Evolutionary conservation across 305 asterid species (phyloP), one percentile per base, ranked within the genome.

Genomic region (Rubia tinctorum): DNA sequence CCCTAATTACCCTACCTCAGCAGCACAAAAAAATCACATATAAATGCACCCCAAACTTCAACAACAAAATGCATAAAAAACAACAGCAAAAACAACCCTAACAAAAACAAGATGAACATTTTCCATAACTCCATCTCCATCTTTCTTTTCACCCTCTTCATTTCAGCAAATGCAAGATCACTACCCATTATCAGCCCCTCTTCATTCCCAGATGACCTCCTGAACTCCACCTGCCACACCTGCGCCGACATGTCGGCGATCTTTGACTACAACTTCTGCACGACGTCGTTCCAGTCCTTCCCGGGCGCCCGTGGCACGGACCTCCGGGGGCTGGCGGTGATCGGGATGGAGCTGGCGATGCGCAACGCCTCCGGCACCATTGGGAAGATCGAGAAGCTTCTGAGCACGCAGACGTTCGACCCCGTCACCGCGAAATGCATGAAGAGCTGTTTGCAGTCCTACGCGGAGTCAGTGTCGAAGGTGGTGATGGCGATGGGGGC

Each of bases 151-250:
- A 4, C 60, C 60, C 7, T 53, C 18, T 53, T 53, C 60, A 53
- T 8, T 25, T 17, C 60, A n/a, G 60, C 60, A 53, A 18, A 53
- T 53, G 60, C 25, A 23, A 53, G 60, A 53, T 17, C 60, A 1
- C 25, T 53, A 0, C 53, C 73, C 2, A 17, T 40, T 13, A 53
- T 53, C 60, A 53, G 60, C 60, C 60, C 60, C 11, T 53, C 60
- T 12, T 18, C 60, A 3, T 53, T 18, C 23, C 60, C 60, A 7
- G 7, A 11, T 6, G 75, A 82, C 51, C 27, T 67, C 34, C 39
- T 82, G 25, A 73, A 79, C 81, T 73, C 83, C 69, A 79, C 85
- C 75, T 76, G 85, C 85, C 67, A 64, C 47, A 43, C 37, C 56
- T 82, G 85, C 60, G 66, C 79, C 15, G 77, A 69, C 18, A 67